Percentiles rank a stretch among this genome's conserved stretches.
Conservation (phyloP, 257 asterid species). For the Solanum paucissectum region DNA sequence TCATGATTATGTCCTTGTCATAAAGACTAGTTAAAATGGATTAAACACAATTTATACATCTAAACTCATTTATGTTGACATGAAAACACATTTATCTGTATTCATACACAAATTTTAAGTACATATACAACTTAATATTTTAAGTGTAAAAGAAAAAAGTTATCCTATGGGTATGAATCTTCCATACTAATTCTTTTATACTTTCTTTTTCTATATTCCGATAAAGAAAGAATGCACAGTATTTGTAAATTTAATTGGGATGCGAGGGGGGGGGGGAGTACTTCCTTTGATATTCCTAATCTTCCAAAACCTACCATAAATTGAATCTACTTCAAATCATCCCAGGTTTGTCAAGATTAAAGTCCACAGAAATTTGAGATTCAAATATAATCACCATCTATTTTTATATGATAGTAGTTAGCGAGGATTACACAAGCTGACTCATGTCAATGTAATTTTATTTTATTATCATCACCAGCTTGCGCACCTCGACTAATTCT, state of each 20-base stretch:
- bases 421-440: background rate
- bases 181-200: background rate
- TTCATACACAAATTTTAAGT: background rate
- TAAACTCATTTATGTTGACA: background rate
- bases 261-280: too few species aligned
- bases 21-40: background rate
- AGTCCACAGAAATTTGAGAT: background rate
- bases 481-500: background rate
- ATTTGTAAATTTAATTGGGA: background rate
- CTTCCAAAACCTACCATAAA: background rate
- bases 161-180: background rate
- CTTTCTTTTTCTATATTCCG: background rate
- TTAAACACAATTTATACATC: background rate
- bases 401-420: background rate
- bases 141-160: background rate
- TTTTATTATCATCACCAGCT: background rate
- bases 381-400: background rate
- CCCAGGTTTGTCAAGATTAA: background rate
- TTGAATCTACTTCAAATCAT: background rate
- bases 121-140: background rate
- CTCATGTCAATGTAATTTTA: background rate
- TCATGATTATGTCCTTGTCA: background rate
- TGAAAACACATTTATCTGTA: background rate
- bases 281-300: background rate
- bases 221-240: background rate